These are phyloP conservation scores for Wickerhamiella kurtzmanii DNA, from an alignment of 805 yeast species.

Conservation along the genomic window DNA sequence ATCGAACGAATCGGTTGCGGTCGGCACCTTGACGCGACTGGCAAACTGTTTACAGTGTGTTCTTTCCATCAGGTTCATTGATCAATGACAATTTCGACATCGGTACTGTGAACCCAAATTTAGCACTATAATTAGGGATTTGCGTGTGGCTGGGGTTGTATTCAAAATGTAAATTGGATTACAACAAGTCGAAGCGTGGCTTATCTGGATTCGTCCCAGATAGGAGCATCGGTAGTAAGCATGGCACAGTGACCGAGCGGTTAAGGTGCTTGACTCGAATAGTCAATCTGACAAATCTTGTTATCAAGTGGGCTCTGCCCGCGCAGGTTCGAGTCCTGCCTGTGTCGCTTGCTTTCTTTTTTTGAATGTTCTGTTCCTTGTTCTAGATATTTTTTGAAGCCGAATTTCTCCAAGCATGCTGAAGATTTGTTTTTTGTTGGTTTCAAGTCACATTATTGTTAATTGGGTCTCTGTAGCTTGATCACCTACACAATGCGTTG, in stretches of 20 bases:
- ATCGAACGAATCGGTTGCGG: too few relatives aligned
- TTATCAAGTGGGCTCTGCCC: conserved; percentile 21
- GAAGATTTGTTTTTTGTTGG: not conserved
- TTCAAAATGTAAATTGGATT: not conserved
- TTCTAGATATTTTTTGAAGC: not conserved
- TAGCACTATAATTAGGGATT: not conserved
- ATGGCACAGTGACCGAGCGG: conserved; percentile 21
- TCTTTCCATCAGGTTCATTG: too few relatives aligned
- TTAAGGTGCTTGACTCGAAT: conserved; percentile 22
- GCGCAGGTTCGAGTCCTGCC: conserved; percentile 23
- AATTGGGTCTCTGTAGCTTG: not conserved
- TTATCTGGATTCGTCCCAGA: not conserved
- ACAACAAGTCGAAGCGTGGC: not conserved
- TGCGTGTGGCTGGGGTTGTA: not conserved
- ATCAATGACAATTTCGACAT: too few relatives aligned
- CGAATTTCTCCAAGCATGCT: too few relatives aligned
- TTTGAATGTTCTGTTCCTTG: not conserved
- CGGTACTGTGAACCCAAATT: too few relatives aligned
- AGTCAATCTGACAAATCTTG: conserved; percentile 4
- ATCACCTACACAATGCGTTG: not conserved
- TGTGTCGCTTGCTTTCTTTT: conserved; percentile 17
- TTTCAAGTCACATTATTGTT: not conserved
- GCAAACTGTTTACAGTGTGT: too few relatives aligned
- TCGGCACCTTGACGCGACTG: too few relatives aligned
- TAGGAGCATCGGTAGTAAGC: not conserved